Base-by-base conservation (phyloP, 768 basidiomycete genomes). In the Neoboletus magnificus region DNA sequence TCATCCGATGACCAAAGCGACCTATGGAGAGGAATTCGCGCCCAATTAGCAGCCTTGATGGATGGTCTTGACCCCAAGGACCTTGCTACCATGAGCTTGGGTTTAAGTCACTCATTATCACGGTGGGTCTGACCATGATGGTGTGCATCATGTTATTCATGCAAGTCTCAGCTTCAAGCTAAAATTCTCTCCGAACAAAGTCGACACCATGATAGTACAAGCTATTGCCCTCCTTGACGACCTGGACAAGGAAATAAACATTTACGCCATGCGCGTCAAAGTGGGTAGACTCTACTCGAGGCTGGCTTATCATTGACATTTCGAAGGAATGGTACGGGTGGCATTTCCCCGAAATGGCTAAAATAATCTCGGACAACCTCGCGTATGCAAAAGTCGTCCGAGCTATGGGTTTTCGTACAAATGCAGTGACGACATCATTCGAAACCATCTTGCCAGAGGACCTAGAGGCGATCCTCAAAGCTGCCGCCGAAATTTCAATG, bases 341-440 rank as follows among this genome's bases (percentile, higher is more conserved):
- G 97, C 97, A 99, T 77, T 99, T 99, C 82, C 97, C 97, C 5
- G 97, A 99, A 75, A 91, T 99, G 89, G 90, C 88, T 56, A 98
- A 98, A 78, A 98, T 99, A 70, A 90, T 99, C 62, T 84, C 87
- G 56, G 97, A 99, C 79, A 99, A 97, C 74, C 76, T 95, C 56
- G 95, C 96, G 20, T 98, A 98, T 71, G 95, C 97, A 57, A 97
- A 93, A 76, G 88, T 89, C 55, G 85, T 99, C 64, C 89, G 87
- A 53, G 73, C 81, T 33, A 96, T 99, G 95, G 97, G 94, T 56
- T 94, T 98, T 82, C 91, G 97, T 63, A 95, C 95, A 63, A 97
- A 96, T 73, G 93, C 93, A 35, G 77, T 83, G 25, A 78, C 84
- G 43, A 98, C 91, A 43, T 86, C 90, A 56, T 91, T 99, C 65